Conservation (phyloP, 2,329 filamentous ascomycete species). For the Exserohilum rostratum region DNA sequence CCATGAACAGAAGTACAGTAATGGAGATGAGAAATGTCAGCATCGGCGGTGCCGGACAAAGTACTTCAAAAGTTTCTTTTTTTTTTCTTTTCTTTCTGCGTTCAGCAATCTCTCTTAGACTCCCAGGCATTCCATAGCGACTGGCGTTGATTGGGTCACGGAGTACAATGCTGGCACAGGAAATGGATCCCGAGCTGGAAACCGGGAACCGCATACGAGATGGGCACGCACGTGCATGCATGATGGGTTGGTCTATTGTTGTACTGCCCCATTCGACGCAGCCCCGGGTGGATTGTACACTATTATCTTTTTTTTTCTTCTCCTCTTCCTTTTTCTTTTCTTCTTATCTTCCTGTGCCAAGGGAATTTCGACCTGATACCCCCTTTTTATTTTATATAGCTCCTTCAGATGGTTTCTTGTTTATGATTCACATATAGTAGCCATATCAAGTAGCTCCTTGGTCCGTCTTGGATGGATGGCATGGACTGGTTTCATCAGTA, state of each 20-base stretch:
- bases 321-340: conserved; percentile 10
- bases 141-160: conserved; percentile 22
- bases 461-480: neutral
- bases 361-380: conserved; percentile 42
- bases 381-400: conserved; percentile 22
- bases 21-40: conserved; percentile 31
- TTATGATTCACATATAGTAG: conserved; percentile 9
- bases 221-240: conserved; percentile 2
- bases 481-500: neutral
- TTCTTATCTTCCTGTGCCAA: conserved; percentile 15
- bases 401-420: conserved; percentile 14
- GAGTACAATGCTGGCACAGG: conserved; percentile 16
- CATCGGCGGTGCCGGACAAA: conserved; percentile 12
- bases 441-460: neutral
- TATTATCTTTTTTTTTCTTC: conserved; percentile 8
- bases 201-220: conserved; percentile 1
- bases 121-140: conserved; percentile 15
- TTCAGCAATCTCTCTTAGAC: conserved; percentile 9
- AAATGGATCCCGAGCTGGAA: conserved; percentile 12
- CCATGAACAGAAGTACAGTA: conserved; percentile 24
- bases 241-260: conserved; percentile 3
- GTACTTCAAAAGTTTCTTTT: conserved; percentile 15
- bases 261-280: conserved; percentile 5
- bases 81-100: neutral
- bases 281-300: conserved; percentile 13